Percentiles rank a stretch among this genome's conserved stretches.
These are phyloP conservation scores for Paramicrosporidium saccamoebae DNA, from an alignment of 371 early-diverging fungal species.

Conservation along the genomic window DNA sequence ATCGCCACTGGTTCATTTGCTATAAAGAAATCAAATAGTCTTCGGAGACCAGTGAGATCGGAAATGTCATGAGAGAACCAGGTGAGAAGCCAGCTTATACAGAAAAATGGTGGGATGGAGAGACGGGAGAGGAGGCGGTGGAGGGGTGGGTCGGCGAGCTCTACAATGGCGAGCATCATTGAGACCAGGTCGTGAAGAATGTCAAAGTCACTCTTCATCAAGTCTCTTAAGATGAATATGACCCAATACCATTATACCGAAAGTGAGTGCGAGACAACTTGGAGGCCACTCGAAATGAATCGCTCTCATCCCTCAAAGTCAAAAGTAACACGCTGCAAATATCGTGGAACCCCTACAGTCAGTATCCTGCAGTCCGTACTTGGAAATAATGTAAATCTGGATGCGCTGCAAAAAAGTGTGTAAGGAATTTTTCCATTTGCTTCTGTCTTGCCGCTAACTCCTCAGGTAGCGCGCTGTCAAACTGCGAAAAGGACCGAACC, in stretches of 20 bases:
- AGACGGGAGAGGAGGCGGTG: conserved; percentile 6
- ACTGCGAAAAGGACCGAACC: too few relatives aligned
- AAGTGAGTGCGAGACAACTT: too few relatives aligned
- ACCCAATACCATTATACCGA: too few relatives aligned
- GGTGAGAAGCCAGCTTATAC: conserved; percentile 44
- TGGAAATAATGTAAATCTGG: conserved; percentile 26
- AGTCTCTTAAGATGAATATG: too few relatives aligned
- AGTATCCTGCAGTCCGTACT: too few relatives aligned
- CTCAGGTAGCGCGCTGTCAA: too few relatives aligned
- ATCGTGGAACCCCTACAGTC: conserved; percentile 45
- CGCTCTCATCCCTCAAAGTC: conserved; percentile 13
- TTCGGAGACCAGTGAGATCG: conserved; percentile 12
- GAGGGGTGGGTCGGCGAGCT: conserved; percentile 10
- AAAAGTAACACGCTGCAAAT: conserved; percentile 19
- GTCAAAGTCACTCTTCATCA: too few relatives aligned
- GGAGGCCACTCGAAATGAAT: conserved; percentile 19
- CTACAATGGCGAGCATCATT: conserved; percentile 12
- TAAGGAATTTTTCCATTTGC: too few relatives aligned
- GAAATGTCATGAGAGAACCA: conserved; percentile 49
- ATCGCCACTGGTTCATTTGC: conserved; percentile 29
- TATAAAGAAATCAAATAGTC: conserved; percentile 37
- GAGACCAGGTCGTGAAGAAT: too few relatives aligned
- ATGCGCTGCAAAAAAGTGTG: conserved; percentile 12
- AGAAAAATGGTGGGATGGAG: conserved; percentile 32
- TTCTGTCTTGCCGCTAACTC: too few relatives aligned